Base-by-base conservation (phyloP, 345 rosid species). In the Anacardium occidentale region DNA sequence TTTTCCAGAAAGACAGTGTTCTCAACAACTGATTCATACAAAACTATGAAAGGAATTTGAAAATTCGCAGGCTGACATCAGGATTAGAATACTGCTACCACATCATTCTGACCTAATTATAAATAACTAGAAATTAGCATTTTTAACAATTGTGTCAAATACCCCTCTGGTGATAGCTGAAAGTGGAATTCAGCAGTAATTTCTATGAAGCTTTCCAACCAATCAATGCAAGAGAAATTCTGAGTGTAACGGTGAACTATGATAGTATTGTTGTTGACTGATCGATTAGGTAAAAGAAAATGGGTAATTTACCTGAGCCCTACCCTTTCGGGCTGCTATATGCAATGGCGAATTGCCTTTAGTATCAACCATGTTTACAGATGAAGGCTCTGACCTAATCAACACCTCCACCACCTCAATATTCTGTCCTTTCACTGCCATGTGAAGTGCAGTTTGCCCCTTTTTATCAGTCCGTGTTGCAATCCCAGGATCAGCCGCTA, bases 381-480 rank as follows among this genome's bases (percentile, higher is more conserved):
- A 71, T 3, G 88, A 78, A 7, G 93, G 89, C 65, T 87, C 86
- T 4, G 88, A 89, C 45, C 76, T 79, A 71, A 91, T 87, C 83
- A 94, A 70, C 83, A 74, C 89, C 59, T 88, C 78, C 25, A 90
- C 97, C 51, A 91, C 87, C 63, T 76, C 90, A 26, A 84, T 64
- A 61, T 71, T 91, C 79, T 88, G 93, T 11, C 97, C 98, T 77
- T 94, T 94, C 56, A 80, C 96, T 7, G 97, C 98, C 97, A 94
- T 94, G 83, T 94, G 98, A 79, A 94, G 91, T 47, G 98, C 86
- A 0, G 98, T 94, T 78, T 91, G 98, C 52, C 98, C 97, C 80
- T 94, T 94, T 77, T 87, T 91, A 77, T 94, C 98, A 10, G 82
- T 84, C 79, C 98, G 82, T 1, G 75, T 72, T 8, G 87, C 89